A percentile compares a stretch with the other conserved stretches of the same genome.
These are phyloP conservation scores for Podaxis rugospora DNA, from an alignment of 768 basidiomycete genomes.

Conservation along the genomic window DNA sequence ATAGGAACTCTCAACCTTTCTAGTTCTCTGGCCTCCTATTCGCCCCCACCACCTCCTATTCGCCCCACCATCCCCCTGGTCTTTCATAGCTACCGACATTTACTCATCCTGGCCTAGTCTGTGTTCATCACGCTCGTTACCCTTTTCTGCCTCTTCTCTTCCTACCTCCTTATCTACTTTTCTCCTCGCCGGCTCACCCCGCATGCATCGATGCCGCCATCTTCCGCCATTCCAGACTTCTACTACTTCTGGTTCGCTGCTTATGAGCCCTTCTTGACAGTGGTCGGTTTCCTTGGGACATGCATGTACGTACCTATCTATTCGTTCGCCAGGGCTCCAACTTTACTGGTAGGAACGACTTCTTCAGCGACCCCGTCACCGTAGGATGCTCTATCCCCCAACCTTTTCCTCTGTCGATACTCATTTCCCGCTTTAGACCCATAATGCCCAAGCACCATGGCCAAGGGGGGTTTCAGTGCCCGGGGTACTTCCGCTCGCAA, in stretches of 20 bases:
- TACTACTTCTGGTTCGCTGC: conserved; percentile 73
- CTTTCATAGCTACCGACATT: not conserved
- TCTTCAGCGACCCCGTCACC: conserved; percentile 53
- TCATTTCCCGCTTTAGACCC: conserved; percentile 39
- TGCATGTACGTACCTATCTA: conserved; percentile 32
- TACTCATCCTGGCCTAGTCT: not conserved
- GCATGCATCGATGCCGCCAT: conserved; percentile 28
- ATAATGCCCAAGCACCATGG: conserved; percentile 78
- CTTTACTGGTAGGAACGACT: conserved; percentile 1
- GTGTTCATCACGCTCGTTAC: conserved; percentile 1
- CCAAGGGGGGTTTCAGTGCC: conserved; percentile 42
- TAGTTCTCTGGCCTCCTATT: not conserved
- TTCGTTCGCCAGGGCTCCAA: not conserved
- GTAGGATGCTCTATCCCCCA: conserved; percentile 29
- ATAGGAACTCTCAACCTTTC: not conserved
- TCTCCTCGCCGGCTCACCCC: conserved; percentile 11
- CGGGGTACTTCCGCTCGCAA: conserved; percentile 49
- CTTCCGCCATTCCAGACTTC: conserved; percentile 64
- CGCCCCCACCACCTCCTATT: not conserved
- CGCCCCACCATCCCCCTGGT: conserved; percentile 13
- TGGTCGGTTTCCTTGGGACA: conserved; percentile 62
- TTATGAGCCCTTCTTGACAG: conserved; percentile 68
- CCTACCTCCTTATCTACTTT: conserved; percentile 6
- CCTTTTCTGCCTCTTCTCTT: not conserved
- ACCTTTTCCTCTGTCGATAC: not conserved